These are phyloP conservation scores for Trichoderma gamsii DNA, from an alignment of 495 filamentous ascomycete species.

Conservation along the genomic window DNA sequence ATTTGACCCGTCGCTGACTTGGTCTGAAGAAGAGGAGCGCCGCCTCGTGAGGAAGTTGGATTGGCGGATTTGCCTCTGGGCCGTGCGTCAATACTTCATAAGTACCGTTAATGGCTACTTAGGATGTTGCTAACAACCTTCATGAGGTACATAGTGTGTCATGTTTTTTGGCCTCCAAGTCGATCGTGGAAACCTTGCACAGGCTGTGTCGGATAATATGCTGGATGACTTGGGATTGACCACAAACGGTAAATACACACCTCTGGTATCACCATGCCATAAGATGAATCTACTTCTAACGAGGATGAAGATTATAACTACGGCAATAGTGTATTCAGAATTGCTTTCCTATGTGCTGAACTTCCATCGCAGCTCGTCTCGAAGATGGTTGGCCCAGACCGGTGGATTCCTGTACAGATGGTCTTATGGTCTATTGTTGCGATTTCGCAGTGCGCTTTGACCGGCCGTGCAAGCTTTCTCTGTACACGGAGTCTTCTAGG, in stretches of 20 bases:
- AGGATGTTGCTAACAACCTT: not conserved
- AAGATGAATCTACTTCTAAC: not conserved
- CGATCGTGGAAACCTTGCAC: slow-evolving; percentile 22
- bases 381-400: slow-evolving; percentile 72
- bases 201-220: slow-evolving; percentile 52
- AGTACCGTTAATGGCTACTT: not conserved
- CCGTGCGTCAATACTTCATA: slow-evolving; percentile 29
- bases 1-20: slow-evolving; percentile 47
- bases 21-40: slow-evolving; percentile 50
- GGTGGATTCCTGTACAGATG: slow-evolving; percentile 83
- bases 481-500: slow-evolving; percentile 60
- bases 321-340: slow-evolving; percentile 56
- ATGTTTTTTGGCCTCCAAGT: slow-evolving; percentile 22
- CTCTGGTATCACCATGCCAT: not conserved
- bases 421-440: slow-evolving; percentile 71
- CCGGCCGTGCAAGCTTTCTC: slow-evolving; percentile 55
- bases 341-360: slow-evolving; percentile 61
- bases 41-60: slow-evolving; percentile 47
- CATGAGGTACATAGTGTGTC: not conserved
- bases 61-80: slow-evolving; percentile 45
- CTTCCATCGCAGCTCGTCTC: slow-evolving; percentile 67
- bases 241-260: slow-evolving; percentile 51
- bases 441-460: slow-evolving; percentile 58
- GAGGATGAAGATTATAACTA: not conserved
- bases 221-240: slow-evolving; percentile 49